Conservation (phyloP, 352 stramenopile genomes). For the Phytophthora multivora region DNA sequence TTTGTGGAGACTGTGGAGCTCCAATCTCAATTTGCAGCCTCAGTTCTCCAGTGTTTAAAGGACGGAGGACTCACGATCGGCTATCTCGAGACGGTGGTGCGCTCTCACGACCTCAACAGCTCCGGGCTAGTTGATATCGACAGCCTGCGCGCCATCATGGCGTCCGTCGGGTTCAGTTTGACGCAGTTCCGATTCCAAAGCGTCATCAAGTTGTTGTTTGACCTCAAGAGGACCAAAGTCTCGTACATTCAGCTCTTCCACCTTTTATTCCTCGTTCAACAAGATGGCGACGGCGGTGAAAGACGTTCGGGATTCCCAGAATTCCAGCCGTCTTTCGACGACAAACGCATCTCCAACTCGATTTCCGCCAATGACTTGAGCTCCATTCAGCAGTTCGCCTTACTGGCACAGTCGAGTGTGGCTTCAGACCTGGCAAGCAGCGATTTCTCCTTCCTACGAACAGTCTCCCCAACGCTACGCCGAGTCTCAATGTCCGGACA, state of each 20-base stretch:
- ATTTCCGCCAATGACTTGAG: constrained; percentile 1
- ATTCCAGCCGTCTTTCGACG: constrained; percentile 7
- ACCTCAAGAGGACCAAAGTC: constrained; percentile 35
- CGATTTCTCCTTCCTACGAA: constrained; percentile 15
- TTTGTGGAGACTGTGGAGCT: constrained; percentile 60
- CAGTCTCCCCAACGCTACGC: constrained; percentile 3
- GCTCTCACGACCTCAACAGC: constrained; percentile 22
- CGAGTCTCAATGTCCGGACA: background rate
- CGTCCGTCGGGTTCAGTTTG: constrained; percentile 42
- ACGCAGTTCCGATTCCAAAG: constrained; percentile 65
- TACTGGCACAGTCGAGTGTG: constrained; percentile 9
- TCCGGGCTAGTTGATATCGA: constrained; percentile 45
- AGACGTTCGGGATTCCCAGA: background rate
- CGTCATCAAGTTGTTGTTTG: constrained; percentile 55
- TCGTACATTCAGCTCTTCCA: constrained; percentile 49
- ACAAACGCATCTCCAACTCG: background rate
- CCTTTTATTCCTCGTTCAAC: constrained; percentile 33
- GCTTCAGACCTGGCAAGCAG: constrained; percentile 10
- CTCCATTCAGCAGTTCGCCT: constrained; percentile 6
- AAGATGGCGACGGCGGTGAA: constrained; percentile 2
- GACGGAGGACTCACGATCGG: constrained; percentile 7
- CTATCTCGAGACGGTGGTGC: constrained; percentile 37
- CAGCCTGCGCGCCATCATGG: constrained; percentile 42
- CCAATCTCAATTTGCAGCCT: constrained; percentile 46
- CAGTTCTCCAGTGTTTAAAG: constrained; percentile 32